Evolutionary conservation across 257 asterid species (phyloP).

Genomic region (Solanum microdontum): DNA sequence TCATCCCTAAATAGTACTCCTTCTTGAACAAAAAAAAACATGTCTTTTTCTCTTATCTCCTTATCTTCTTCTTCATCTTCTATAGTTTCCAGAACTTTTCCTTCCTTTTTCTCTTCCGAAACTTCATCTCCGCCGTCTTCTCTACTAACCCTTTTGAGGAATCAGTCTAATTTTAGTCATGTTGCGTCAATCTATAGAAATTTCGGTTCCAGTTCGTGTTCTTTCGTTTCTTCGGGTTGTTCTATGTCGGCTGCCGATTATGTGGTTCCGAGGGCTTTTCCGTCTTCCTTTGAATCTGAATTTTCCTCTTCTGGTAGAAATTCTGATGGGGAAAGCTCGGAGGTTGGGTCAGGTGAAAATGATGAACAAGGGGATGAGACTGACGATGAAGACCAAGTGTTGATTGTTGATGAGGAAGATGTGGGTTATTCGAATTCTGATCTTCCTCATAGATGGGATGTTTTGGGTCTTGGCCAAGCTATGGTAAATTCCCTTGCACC

Average conservation of each 20-base stretch:
- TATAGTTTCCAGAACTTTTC: conserved; percentile 7
- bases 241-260: conserved; percentile 32
- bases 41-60: conserved; percentile 44
- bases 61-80: conserved; percentile 15
- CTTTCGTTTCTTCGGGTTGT: background rate
- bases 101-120: conserved; percentile 10
- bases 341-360: conserved; percentile 14
- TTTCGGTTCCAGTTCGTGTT: background rate
- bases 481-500: conserved; percentile 38
- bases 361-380: conserved; percentile 39
- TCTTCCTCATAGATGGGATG: conserved; percentile 71
- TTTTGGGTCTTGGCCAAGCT: conserved; percentile 97
- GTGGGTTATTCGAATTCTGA: conserved; percentile 10
- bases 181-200: background rate
- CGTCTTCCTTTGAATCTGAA: background rate
- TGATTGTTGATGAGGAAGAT: conserved; percentile 6
- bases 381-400: conserved; percentile 6
- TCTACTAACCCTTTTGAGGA: background rate
- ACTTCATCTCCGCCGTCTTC: conserved; percentile 23
- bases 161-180: background rate
- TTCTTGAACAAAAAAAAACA: background rate
- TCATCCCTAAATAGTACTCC: background rate
- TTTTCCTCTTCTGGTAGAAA: background rate
- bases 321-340: background rate
- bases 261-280: conserved; percentile 5